Evolutionary conservation across 371 early-diverging fungal species (phyloP), one percentile per base, ranked within the genome.

Genomic region (Zopfochytrium polystomum): DNA sequence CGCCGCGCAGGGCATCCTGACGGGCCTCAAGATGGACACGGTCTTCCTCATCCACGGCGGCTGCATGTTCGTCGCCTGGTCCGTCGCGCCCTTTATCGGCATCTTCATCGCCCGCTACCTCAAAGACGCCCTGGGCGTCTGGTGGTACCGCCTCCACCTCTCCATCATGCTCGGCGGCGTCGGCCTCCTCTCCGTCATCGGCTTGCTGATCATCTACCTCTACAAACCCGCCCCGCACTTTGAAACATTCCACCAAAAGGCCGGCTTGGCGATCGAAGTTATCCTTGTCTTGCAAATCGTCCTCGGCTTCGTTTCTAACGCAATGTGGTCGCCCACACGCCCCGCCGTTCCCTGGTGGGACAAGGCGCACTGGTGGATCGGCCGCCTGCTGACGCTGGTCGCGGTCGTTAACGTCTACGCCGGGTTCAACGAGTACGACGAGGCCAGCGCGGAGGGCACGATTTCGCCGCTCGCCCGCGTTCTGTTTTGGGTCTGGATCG

Each of bases 51-150:
- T 62, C 15, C 74, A 74, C 48, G 74, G 74, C 22, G 33, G 66
- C 42, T n/a, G 50, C 48, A 66, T 73, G 70, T 47, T 63, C 48
- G 22, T 71, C 29, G 74, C 71, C 15, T 74, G 71, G 71, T 50
- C 42, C 27, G 61, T 71, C 33, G 30, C 52, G 22, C 74, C 74
- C 22, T 60, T 46, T 50, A 6, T 55, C 35, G 65, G 66, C 23
- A 62, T 73, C 32, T 73, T 73, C 52, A 59, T 70, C 25, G 79
- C 79, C 1, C 59, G 75, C 7, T 72, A 70, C 61, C 13, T 72
- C 27, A 78, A 73, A 49, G 63, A 65, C 57, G 22, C 50, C 2
- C 26, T 73, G 7, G 74, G 74, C n/a, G 50, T 58, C 54, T 32
- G 22, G 49, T 73, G 74, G 74, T 73, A 60, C 60, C 26, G 27